Percentiles rank a stretch among this genome's conserved stretches.
Evolutionary conservation across 768 basidiomycete genomes (phyloP).

Genomic region (Phylloporus sp.): DNA sequence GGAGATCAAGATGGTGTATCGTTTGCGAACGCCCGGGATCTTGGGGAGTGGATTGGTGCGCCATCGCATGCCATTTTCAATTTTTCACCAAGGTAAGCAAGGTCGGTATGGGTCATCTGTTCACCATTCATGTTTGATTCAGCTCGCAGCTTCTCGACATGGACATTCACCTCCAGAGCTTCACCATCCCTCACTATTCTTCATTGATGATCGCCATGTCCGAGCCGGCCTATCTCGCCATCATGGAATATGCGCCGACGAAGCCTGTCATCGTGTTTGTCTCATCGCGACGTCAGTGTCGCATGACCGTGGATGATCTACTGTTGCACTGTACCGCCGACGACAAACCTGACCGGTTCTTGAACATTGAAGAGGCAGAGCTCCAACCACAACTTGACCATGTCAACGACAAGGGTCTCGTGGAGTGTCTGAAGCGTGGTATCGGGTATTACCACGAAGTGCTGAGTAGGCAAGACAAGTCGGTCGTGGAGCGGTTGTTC

Average conservation of each 20-base stretch:
- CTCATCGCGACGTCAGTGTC: slow-evolving; percentile 88
- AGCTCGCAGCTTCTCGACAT: slow-evolving; percentile 95
- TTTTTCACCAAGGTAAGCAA: slow-evolving; percentile 78
- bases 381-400: slow-evolving; percentile 87
- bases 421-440: slow-evolving; percentile 81
- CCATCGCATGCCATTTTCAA: slow-evolving; percentile 95
- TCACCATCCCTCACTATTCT: slow-evolving; percentile 95
- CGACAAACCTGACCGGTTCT: slow-evolving; percentile 76
- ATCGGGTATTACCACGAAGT: slow-evolving; percentile 97
- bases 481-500: slow-evolving; percentile 89
- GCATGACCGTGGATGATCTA: slow-evolving; percentile 89
- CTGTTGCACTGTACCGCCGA: slow-evolving; percentile 86
- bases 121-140: slow-evolving; percentile 13
- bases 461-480: slow-evolving; percentile 85
- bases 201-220: slow-evolving; percentile 99
- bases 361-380: slow-evolving; percentile 81
- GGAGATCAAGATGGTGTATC: slow-evolving; percentile 88
- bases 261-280: slow-evolving; percentile 93
- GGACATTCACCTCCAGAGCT: slow-evolving; percentile 96
- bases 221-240: slow-evolving; percentile 92
- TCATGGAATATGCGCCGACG: slow-evolving; percentile 77
- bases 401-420: slow-evolving; percentile 67
- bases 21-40: slow-evolving; percentile 89
- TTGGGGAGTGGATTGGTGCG: slow-evolving; percentile 97
- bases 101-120: background rate